Conservation (phyloP, 768 basidiomycete genomes). For the Russula olivacea region DNA sequence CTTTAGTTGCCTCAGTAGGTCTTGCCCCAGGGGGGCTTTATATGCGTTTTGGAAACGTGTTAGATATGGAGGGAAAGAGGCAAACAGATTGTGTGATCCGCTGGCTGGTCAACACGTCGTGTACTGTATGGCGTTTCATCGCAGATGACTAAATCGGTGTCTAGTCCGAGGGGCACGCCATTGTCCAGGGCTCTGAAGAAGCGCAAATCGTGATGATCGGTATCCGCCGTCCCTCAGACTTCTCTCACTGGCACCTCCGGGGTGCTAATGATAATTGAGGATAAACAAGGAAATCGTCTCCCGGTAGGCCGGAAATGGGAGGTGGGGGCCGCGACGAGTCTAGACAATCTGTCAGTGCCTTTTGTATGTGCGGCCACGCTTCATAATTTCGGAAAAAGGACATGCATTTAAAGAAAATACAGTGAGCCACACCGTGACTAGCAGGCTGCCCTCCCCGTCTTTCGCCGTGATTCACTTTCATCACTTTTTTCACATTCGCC, state of each 20-base stretch:
- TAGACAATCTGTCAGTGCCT: neutral
- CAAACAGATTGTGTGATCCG: too few species aligned
- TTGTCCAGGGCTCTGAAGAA: conserved; percentile 1
- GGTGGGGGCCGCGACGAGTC: neutral
- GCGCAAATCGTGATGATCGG: neutral
- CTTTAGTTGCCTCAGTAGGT: neutral
- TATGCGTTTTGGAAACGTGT: conserved; percentile 11
- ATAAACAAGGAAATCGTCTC: neutral
- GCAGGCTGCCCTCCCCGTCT: neutral
- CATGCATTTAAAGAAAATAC: neutral
- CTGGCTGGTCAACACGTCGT: neutral
- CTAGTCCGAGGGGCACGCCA: neutral
- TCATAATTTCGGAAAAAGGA: neutral
- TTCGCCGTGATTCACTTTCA: neutral
- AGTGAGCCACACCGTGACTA: neutral
- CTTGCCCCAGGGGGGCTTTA: neutral
- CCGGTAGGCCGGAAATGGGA: neutral
- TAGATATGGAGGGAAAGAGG: too few species aligned
- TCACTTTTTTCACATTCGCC: neutral
- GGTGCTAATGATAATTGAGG: neutral
- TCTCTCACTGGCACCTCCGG: neutral
- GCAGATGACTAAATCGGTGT: conserved; percentile 3
- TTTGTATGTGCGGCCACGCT: neutral
- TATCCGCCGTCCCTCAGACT: neutral
- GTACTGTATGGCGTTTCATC: neutral